Base-by-base conservation (phyloP, 2,329 filamentous ascomycete genomes). In the Penicillium griseofulvum region DNA sequence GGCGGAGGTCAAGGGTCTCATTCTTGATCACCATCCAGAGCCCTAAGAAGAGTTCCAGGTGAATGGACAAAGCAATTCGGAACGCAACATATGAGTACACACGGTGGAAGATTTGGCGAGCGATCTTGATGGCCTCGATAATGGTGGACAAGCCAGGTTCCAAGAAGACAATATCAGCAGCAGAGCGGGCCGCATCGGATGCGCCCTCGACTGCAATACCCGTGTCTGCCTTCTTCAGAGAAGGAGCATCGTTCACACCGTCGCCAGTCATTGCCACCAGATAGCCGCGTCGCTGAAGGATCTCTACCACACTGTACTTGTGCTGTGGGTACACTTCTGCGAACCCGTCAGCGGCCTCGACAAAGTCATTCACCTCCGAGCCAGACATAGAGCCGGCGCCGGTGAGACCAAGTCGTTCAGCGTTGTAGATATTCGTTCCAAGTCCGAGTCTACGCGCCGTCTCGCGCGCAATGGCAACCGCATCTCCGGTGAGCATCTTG, bases 21-120 rank as follows among this genome's bases (percentile, higher is more conserved):
- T 96, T 94, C 66, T 93, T 81, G 66, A 93, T 92, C 66, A 88
- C 89, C 67, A 96, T 94, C 90, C 91, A 95, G 56, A 95, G 84
- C 73, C 90, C 91, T 48, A 96, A 83, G 83, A 91, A 96, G 73
- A 95, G 89, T 78, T 94, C 90, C 71, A 96, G 83, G 74, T 96
- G 91, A 62, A 96, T 86, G 16, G 91, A 96, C 69, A 96, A 80
- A 46, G 91, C 91, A 70, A 96, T 96, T 83, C 91, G 90, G 81
- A 96, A 96, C 69, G 96, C 89, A 64, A 96, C 90, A 80, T 96
- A 96, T 57, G 91, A 89, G 79, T 96, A 94, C 91, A 96, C 96
- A 69, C 91, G 90, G 80, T 96, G 91, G 82, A 96, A 96, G 75
- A 96, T 96, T 76, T 95, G 91, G 69, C 91, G 89, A 31, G 90